Percentiles rank a stretch among this genome's conserved stretches.
Evolutionary conservation across 2,329 filamentous ascomycete species (phyloP).

Genomic region (Trichophyton verrucosum): DNA sequence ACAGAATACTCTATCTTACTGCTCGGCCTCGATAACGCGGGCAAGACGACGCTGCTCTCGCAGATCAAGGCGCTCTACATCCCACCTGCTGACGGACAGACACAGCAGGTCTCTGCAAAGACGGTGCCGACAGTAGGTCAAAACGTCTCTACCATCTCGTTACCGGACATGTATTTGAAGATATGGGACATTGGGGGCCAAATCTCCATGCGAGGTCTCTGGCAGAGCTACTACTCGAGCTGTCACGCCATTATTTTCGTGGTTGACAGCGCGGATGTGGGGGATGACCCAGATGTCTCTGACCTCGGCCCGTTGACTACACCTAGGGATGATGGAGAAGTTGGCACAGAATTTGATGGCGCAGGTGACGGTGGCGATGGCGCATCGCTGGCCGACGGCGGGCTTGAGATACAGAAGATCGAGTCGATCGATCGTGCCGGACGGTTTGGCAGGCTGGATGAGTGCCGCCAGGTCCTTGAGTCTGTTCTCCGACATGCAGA

Average conservation of each 20-base stretch:
- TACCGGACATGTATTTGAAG: slow-evolving; percentile 93
- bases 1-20: slow-evolving; percentile 93
- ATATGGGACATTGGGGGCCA: slow-evolving; percentile 98
- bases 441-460: slow-evolving; percentile 52
- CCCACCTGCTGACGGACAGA: slow-evolving; percentile 21
- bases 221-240: slow-evolving; percentile 89
- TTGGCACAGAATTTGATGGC: background rate
- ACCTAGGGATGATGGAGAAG: slow-evolving; percentile 2
- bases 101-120: slow-evolving; percentile 54
- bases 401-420: slow-evolving; percentile 7
- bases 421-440: slow-evolving; percentile 27
- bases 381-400: slow-evolving; percentile 17
- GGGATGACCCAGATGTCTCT: slow-evolving; percentile 59
- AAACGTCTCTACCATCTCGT: slow-evolving; percentile 81
- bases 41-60: slow-evolving; percentile 95
- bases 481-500: slow-evolving; percentile 78
- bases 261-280: slow-evolving; percentile 87
- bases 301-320: slow-evolving; percentile 21
- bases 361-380: background rate
- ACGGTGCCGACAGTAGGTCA: slow-evolving; percentile 96
- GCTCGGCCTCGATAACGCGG: slow-evolving; percentile 93
- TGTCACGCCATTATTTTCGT: slow-evolving; percentile 98
- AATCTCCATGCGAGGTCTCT: slow-evolving; percentile 72
- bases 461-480: slow-evolving; percentile 82
- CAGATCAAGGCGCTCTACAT: slow-evolving; percentile 83